Evolutionary conservation across 1,284 basidiomycete species (phyloP), one percentile per base, ranked within the genome.

Genomic region (Filobasidium uniguttulatum): DNA sequence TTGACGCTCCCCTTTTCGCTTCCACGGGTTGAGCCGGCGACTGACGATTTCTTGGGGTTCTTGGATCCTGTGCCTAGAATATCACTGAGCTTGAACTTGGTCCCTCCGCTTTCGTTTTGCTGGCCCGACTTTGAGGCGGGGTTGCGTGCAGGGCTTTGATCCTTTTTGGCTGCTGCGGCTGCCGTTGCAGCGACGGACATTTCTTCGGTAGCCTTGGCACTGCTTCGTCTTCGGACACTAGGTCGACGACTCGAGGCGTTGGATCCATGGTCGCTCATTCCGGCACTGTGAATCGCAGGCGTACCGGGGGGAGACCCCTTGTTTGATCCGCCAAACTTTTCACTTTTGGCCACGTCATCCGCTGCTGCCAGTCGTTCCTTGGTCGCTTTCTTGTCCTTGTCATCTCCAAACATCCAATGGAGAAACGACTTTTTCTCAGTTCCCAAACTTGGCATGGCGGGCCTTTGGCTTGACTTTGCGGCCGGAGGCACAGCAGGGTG

Each of bases 61-160:
- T 85, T 89, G 28, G 83, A 81, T 0, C 74, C 56, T 3, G 68
- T 71, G 12, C 73, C 77, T 43, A 89, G 75, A 26, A 90, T 74
- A 63, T 89, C 85, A 62, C 83, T 88, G 60, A 90, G 75, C 30
- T 75, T 83, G 68, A 88, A 89, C 69, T 83, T 87, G 67, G 79
- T 78, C 14, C 74, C 75, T 17, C 40, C 74, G 54, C 52, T 57
- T 54, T 58, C 67, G 25, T 63, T 61, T 34, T 64, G 57, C 45
- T 64, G n/a, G n/a, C n/a, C n/a, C n/a, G n/a, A n/a, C 62, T 45
- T 61, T 59, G 19, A 36, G 59, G 5, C 56, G 52, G 2, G 35
- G 30, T 3, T 31, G 17, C 2, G 56, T 56, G 15, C 53, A 55
- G 9, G 58, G 49, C 25, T 57, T 56, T n/a, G 49, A n/a, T n/a